phyloP scores from a whole-genome alignment of 345 rosid species.

The Eucalyptus marginata region DNA sequence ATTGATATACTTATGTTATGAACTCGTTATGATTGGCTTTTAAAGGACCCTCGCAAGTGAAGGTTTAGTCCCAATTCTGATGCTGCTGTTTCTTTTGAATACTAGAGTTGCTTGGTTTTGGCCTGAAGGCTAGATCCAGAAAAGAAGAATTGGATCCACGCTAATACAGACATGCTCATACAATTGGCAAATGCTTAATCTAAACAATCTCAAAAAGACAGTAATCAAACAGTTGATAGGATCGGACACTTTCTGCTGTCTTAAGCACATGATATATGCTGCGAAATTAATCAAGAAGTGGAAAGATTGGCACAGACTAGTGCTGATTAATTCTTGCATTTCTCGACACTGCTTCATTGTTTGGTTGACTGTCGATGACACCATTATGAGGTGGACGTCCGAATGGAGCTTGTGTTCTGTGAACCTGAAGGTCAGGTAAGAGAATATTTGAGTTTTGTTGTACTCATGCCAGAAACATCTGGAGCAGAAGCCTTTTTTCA shows the following conservation, averaged over 20 bases:
- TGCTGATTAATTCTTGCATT: background rate
- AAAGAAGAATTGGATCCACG: background rate
- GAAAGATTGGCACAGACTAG: background rate
- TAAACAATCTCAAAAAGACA: background rate
- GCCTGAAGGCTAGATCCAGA: background rate
- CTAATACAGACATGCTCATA: background rate
- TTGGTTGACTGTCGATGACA: background rate
- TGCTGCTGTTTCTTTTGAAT: background rate
- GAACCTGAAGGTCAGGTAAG: background rate
- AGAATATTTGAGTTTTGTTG: background rate
- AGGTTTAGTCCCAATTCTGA: background rate
- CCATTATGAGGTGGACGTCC: background rate
- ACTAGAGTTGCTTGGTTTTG: background rate
- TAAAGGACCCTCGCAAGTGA: background rate
- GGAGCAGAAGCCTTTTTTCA: background rate
- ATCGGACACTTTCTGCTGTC: background rate
- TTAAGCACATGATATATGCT: background rate
- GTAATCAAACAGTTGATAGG: background rate
- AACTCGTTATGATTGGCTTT: background rate
- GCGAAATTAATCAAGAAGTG: background rate
- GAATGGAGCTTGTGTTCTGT: background rate
- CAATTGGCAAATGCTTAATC: background rate
- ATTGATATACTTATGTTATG: background rate
- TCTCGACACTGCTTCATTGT: background rate
- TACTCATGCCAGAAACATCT: background rate